These are phyloP conservation scores for Euphrasia arctica DNA, from an alignment of 305 asterid genomes.

Conservation along the genomic window DNA sequence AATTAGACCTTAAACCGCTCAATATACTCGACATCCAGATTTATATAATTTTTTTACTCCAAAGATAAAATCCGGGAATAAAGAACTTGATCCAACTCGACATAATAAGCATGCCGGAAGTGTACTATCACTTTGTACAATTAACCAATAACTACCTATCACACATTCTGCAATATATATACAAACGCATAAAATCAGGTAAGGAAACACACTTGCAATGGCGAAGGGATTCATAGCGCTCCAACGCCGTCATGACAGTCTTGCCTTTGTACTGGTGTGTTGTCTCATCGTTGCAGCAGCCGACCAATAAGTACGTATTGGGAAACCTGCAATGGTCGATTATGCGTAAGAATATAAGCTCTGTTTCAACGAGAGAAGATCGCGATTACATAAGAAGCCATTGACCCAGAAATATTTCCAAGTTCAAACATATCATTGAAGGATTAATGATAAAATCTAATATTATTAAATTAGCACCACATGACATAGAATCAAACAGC, in stretches of 20 bases:
- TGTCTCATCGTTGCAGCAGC: slow-evolving; percentile 87
- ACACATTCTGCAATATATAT: background rate
- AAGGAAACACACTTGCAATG: slow-evolving; percentile 80
- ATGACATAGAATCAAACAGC: slow-evolving; percentile 22
- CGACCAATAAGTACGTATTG: slow-evolving; percentile 77
- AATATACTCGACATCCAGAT: slow-evolving; percentile 3
- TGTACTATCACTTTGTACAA: slow-evolving; percentile 8
- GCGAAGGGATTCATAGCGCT: slow-evolving; percentile 92
- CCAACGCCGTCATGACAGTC: slow-evolving; percentile 83
- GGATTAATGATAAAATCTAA: slow-evolving; percentile 10
- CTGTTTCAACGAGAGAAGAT: background rate
- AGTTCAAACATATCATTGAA: slow-evolving; percentile 16
- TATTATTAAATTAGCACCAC: slow-evolving; percentile 9
- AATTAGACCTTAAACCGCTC: slow-evolving; percentile 11
- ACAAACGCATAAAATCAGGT: slow-evolving; percentile 11
- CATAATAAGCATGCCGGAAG: slow-evolving; percentile 7
- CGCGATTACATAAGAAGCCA: background rate
- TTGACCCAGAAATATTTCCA: slow-evolving; percentile 8
- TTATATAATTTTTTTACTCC: background rate
- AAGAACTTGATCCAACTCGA: background rate
- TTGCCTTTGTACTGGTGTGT: slow-evolving; percentile 94
- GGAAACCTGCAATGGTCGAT: slow-evolving; percentile 58
- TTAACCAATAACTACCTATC: background rate
- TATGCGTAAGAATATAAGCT: slow-evolving; percentile 1
- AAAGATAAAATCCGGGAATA: background rate